phyloP scores from a whole-genome alignment of 2,329 filamentous ascomycete genomes.

The Neonectria magnoliae region DNA sequence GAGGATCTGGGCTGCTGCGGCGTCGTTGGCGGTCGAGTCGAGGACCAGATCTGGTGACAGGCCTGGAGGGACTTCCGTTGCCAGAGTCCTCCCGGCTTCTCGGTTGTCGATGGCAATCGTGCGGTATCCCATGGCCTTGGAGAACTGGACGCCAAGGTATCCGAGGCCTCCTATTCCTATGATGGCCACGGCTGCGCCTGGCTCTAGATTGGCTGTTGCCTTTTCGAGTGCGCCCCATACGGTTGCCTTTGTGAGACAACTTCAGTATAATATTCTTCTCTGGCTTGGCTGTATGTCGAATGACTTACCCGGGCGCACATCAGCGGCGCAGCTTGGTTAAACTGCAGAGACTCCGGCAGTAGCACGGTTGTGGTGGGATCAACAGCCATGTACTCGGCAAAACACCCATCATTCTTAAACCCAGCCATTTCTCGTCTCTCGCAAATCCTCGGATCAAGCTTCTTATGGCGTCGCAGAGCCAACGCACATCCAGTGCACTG shows the following conservation, averaged over 20 bases:
- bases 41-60: slow-evolving; percentile 43
- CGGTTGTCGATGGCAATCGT: slow-evolving; percentile 49
- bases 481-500: slow-evolving; percentile 43
- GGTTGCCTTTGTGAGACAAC: slow-evolving; percentile 36
- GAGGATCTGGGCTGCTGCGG: slow-evolving; percentile 36
- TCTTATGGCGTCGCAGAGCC: slow-evolving; percentile 19
- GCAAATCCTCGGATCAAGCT: slow-evolving; percentile 46
- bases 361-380: slow-evolving; percentile 44
- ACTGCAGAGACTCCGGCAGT: slow-evolving; percentile 42
- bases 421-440: slow-evolving; percentile 46
- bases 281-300: neutral
- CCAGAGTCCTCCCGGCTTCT: slow-evolving; percentile 41
- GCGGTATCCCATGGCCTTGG: slow-evolving; percentile 49
- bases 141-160: slow-evolving; percentile 49
- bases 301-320: slow-evolving; percentile 48
- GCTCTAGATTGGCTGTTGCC: slow-evolving; percentile 37
- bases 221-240: slow-evolving; percentile 48
- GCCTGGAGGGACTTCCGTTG: slow-evolving; percentile 34
- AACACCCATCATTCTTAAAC: slow-evolving; percentile 48
- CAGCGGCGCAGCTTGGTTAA: slow-evolving; percentile 49
- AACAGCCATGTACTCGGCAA: slow-evolving; percentile 48
- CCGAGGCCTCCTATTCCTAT: slow-evolving; percentile 50
- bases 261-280: neutral
- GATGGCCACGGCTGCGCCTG: slow-evolving; percentile 43
- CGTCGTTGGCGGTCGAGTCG: slow-evolving; percentile 33